phyloP scores from a whole-genome alignment of 306 rosid species.

The Crotalaria pallida region DNA sequence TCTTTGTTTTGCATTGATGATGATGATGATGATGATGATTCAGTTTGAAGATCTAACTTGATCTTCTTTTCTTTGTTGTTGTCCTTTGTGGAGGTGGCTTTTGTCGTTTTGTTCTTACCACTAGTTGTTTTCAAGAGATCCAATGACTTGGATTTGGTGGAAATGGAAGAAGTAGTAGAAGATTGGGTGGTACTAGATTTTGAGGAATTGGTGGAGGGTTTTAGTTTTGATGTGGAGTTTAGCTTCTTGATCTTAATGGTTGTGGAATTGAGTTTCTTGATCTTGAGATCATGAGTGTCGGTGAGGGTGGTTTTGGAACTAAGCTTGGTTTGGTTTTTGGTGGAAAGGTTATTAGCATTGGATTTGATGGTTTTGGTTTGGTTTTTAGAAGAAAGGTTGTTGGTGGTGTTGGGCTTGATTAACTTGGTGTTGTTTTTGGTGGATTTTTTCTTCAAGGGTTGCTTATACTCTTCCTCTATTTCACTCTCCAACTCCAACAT shows the following conservation, averaged over 20 bases:
- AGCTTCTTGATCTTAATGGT: slow-evolving; percentile 49
- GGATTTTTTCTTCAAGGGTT: slow-evolving; percentile 47
- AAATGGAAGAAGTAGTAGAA: background rate
- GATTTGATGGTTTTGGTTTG: slow-evolving; percentile 54
- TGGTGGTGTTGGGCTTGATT: slow-evolving; percentile 23
- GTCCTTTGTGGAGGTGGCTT: slow-evolving; percentile 34
- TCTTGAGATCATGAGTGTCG: slow-evolving; percentile 31
- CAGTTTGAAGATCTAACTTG: slow-evolving; percentile 4
- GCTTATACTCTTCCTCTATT: background rate
- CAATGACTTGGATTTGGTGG: slow-evolving; percentile 28
- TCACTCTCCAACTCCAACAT: slow-evolving; percentile 25
- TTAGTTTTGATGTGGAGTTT: slow-evolving; percentile 51
- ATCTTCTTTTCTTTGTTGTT: slow-evolving; percentile 13
- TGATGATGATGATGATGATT: background rate
- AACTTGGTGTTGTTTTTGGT: slow-evolving; percentile 49
- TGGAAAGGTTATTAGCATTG: slow-evolving; percentile 8
- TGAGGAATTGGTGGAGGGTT: slow-evolving; percentile 37
- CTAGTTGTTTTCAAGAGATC: slow-evolving; percentile 43
- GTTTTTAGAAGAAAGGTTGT: slow-evolving; percentile 32
- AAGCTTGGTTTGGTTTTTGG: slow-evolving; percentile 60
- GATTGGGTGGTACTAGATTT: background rate
- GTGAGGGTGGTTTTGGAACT: slow-evolving; percentile 22
- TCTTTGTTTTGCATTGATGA: slow-evolving; percentile 5
- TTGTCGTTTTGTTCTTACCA: slow-evolving; percentile 61
- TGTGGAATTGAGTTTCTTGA: slow-evolving; percentile 62